These are phyloP conservation scores for Tetraselmis chui DNA, from an alignment of 139 green algal species.

Conservation along the genomic window DNA sequence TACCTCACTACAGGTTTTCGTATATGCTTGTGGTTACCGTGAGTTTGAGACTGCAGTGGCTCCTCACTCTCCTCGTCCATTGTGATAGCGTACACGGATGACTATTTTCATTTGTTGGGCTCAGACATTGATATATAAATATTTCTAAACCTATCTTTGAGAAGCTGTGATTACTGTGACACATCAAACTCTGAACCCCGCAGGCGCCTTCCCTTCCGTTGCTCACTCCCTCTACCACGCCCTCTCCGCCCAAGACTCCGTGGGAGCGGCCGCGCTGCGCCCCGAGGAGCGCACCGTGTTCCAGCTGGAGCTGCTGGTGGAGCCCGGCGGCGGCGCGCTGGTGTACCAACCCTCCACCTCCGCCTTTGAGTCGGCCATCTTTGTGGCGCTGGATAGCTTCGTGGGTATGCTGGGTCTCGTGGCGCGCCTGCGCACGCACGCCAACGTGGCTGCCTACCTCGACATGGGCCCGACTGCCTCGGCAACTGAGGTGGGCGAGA, in stretches of 20 bases:
- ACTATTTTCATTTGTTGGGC: too few relatives aligned
- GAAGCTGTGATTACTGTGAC: too few relatives aligned
- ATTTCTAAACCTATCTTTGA: too few relatives aligned
- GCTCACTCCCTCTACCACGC: background rate
- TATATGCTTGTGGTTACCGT: too few relatives aligned
- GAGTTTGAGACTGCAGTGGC: too few relatives aligned
- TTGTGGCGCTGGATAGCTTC: constrained; percentile 24
- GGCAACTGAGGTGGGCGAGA: background rate
- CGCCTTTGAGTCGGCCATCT: constrained; percentile 20
- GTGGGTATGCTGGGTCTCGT: constrained; percentile 27
- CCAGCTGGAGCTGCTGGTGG: constrained; percentile 15
- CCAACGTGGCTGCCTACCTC: constrained; percentile 15
- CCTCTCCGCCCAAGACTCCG: background rate
- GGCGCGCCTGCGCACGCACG: constrained; percentile 30
- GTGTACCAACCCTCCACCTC: constrained; percentile 22
- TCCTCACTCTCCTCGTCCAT: too few relatives aligned
- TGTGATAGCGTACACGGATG: too few relatives aligned
- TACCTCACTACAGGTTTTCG: too few relatives aligned
- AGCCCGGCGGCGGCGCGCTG: constrained; percentile 13
- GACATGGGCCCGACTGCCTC: background rate
- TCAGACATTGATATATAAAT: too few relatives aligned
- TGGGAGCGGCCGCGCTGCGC: background rate
- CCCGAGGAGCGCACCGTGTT: constrained; percentile 5
- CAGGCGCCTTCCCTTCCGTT: too few relatives aligned
- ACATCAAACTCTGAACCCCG: too few relatives aligned